These are phyloP conservation scores for Ochromonadaceae sp. DNA, from an alignment of 352 stramenopile genomes.

Conservation along the genomic window DNA sequence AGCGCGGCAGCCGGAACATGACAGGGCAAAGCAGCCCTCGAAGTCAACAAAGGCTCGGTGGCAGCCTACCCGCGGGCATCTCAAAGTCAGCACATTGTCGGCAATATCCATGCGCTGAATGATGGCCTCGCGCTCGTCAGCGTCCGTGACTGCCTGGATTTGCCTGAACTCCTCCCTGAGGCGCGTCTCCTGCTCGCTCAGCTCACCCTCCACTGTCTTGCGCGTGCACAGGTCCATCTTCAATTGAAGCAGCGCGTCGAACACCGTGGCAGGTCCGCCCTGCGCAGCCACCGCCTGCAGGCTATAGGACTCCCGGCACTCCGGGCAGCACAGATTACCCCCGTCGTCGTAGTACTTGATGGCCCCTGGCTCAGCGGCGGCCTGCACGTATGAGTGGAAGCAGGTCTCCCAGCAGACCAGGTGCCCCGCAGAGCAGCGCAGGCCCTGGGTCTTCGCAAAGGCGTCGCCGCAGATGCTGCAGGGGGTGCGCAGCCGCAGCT, in stretches of 20 bases:
- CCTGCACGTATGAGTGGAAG: not conserved
- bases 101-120: not conserved
- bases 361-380: not conserved
- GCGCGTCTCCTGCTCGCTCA: not conserved
- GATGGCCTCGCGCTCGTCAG: not conserved
- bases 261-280: not conserved
- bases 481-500: not conserved
- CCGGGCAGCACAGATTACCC: not conserved
- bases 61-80: slow-evolving; percentile 14
- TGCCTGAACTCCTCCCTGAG: not conserved
- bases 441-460: not conserved
- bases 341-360: not conserved
- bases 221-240: not conserved
- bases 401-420: not conserved
- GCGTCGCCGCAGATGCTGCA: not conserved
- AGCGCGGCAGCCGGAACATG: slow-evolving; percentile 15
- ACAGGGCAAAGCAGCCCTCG: slow-evolving; percentile 21
- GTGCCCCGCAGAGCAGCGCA: not conserved
- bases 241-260: not conserved
- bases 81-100: slow-evolving; percentile 15
- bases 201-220: not conserved
- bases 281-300: not conserved
- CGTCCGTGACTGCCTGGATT: slow-evolving; percentile 1
- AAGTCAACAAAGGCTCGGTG: slow-evolving; percentile 19
- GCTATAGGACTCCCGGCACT: not conserved